Evolutionary conservation across 768 basidiomycete species (phyloP).

Genomic region (Phylloporus sp.): DNA sequence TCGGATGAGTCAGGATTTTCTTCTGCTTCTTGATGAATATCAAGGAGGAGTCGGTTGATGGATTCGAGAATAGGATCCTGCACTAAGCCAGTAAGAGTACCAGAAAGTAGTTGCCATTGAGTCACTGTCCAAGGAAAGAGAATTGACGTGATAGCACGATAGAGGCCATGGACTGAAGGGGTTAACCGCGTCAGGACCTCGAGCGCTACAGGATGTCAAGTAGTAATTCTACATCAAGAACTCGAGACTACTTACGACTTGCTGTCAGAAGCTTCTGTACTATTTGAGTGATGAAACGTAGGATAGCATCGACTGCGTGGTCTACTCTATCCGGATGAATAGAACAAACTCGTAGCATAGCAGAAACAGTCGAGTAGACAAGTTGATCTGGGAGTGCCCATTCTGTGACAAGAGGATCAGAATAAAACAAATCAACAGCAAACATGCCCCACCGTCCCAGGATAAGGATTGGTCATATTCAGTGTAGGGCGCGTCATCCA

Average conservation of each 20-base stretch:
- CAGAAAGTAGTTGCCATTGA: slow-evolving; percentile 59
- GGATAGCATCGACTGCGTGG: slow-evolving; percentile 53
- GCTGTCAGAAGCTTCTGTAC: slow-evolving; percentile 51
- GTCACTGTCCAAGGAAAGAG: slow-evolving; percentile 65
- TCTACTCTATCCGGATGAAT: slow-evolving; percentile 45
- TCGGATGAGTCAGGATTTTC: slow-evolving; percentile 28
- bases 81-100: slow-evolving; percentile 55
- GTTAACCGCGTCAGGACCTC: slow-evolving; percentile 69
- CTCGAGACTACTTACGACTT: slow-evolving; percentile 41
- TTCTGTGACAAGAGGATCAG: slow-evolving; percentile 41
- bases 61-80: slow-evolving; percentile 62
- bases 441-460: slow-evolving; percentile 62
- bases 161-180: slow-evolving; percentile 81
- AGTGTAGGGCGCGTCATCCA: slow-evolving; percentile 66
- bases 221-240: neutral
- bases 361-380: slow-evolving; percentile 71
- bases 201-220: slow-evolving; percentile 42
- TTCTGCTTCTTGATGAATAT: slow-evolving; percentile 53
- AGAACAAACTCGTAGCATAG: slow-evolving; percentile 63
- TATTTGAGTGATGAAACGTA: slow-evolving; percentile 51
- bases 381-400: slow-evolving; percentile 87
- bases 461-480: slow-evolving; percentile 75
- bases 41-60: slow-evolving; percentile 63
- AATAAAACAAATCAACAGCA: neutral
- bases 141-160: slow-evolving; percentile 78